phyloP scores from a whole-genome alignment of 1,284 basidiomycete genomes.

The Cutaneotrichosporon sp. region DNA sequence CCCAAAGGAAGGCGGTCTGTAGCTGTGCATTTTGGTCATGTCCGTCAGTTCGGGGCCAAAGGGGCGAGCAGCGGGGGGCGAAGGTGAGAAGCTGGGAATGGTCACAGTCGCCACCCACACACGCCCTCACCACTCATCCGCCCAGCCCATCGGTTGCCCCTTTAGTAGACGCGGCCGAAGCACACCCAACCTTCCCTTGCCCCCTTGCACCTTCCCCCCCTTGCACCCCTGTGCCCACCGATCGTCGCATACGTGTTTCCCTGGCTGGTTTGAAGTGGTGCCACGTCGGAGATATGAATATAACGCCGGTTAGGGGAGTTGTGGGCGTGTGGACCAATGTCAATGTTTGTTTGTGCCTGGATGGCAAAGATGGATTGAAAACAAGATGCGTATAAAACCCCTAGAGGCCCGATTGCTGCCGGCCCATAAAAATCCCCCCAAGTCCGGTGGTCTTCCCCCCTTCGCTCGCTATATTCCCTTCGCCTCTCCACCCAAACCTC shows the following conservation, averaged over 20 bases:
- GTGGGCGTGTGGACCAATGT: not conserved
- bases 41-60: not conserved
- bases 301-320: not conserved
- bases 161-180: no score
- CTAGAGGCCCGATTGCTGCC: constrained; percentile 9
- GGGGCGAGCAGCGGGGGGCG: not conserved
- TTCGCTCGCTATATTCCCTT: no score
- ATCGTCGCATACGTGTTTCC: no score
- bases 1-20: not conserved
- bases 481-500: not conserved
- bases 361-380: not conserved
- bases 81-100: no score
- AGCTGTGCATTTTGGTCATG: not conserved
- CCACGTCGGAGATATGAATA: not conserved
- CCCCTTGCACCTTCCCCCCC: no score
- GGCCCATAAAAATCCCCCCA: constrained; percentile 14
- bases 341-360: not conserved
- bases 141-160: no score
- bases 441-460: no score
- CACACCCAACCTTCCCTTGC: no score
- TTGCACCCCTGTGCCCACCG: no score
- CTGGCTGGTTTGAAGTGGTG: not conserved
- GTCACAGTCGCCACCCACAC: no score
- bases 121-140: no score
- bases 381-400: constrained; percentile 8